Evolutionary conservation across 352 stramenopile genomes (phyloP).

Genomic region (Phytophthora crassamura): DNA sequence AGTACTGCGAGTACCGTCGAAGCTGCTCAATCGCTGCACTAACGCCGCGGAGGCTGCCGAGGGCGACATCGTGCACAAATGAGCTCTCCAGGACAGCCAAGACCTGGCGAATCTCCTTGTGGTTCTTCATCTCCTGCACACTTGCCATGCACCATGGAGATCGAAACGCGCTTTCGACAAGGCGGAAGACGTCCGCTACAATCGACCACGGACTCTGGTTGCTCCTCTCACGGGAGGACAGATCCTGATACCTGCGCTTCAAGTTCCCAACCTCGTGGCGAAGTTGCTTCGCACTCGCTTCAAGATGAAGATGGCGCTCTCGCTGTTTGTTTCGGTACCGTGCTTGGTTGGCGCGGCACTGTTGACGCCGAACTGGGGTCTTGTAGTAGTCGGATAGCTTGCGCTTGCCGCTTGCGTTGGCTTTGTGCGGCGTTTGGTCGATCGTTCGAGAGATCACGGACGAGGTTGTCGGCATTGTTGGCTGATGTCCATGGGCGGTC

Average conservation of each 20-base stretch:
- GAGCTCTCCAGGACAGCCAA: conserved; percentile 15
- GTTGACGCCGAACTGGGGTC: background rate
- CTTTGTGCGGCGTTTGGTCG: no score
- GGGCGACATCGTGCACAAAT: conserved; percentile 13
- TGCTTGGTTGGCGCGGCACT: conserved; percentile 11
- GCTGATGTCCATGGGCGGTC: no score
- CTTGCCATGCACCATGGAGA: conserved; percentile 20
- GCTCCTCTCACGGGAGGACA: background rate
- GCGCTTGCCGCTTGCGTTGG: no score
- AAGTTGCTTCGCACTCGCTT: background rate
- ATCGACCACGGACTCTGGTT: background rate
- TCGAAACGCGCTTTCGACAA: conserved; percentile 20
- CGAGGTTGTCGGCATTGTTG: no score
- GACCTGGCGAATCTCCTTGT: conserved; percentile 3
- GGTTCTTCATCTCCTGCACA: conserved; percentile 18
- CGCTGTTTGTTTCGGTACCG: conserved; percentile 8
- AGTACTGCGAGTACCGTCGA: conserved; percentile 12
- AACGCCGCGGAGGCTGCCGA: background rate
- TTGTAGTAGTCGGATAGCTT: no score
- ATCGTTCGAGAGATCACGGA: no score
- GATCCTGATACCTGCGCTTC: background rate
- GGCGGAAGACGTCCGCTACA: conserved; percentile 10
- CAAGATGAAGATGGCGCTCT: background rate
- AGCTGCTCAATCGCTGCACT: background rate
- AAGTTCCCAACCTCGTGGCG: background rate